Conservation (phyloP, 345 rosid species). For the Melastoma malabathricum region DNA sequence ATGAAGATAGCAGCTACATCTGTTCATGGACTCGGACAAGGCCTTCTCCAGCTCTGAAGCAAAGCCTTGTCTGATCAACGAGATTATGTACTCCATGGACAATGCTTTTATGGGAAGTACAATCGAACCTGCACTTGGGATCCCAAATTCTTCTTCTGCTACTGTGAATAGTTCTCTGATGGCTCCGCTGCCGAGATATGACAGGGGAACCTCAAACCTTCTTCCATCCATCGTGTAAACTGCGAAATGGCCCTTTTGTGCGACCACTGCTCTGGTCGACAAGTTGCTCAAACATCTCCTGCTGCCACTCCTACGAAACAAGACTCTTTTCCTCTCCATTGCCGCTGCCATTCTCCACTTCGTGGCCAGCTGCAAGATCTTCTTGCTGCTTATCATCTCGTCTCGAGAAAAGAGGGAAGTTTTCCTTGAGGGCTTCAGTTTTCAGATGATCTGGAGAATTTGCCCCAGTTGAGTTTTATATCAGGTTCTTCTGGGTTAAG, state of each 20-base stretch:
- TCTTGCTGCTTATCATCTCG: conserved; percentile 14
- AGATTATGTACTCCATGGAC: conserved; percentile 10
- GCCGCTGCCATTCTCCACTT: conserved; percentile 13
- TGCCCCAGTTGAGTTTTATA: background rate
- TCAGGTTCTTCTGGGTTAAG: no score
- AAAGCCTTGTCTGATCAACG: conserved; percentile 10
- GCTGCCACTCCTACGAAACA: background rate
- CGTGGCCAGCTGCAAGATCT: conserved; percentile 7
- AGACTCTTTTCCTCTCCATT: conserved; percentile 3
- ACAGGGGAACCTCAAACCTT: conserved; percentile 11
- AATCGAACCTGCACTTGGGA: conserved; percentile 7
- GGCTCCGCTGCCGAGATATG: conserved; percentile 8
- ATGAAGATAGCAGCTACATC: no score
- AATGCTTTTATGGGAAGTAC: conserved; percentile 4
- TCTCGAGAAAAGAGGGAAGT: background rate
- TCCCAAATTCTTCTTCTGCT: conserved; percentile 10
- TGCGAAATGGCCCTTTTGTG: conserved; percentile 16
- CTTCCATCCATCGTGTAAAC: conserved; percentile 9
- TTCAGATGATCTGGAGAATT: background rate
- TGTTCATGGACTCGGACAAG: no score
- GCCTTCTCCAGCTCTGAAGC: background rate
- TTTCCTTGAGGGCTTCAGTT: background rate
- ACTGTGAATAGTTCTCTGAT: conserved; percentile 7
- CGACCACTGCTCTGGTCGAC: background rate
- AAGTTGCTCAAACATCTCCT: background rate